Evolutionary conservation across 257 asterid species (phyloP).

Genomic region (Lycium ferocissimum): DNA sequence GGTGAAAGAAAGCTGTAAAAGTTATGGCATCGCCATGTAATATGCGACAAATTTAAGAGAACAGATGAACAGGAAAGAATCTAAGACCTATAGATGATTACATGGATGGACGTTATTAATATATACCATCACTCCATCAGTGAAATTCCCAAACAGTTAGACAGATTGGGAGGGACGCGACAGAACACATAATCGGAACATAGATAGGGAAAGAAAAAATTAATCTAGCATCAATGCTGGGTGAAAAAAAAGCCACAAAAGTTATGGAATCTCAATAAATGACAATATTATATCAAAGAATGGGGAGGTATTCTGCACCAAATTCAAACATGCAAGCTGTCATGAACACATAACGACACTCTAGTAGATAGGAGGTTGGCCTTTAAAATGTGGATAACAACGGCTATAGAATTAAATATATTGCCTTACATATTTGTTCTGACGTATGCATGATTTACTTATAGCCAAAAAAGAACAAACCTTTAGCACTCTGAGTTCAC

Average conservation of each 20-base stretch:
- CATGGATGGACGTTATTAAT: background rate
- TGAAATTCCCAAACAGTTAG: background rate
- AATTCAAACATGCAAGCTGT: background rate
- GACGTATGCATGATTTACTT: background rate
- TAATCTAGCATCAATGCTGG: background rate
- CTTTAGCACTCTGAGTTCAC: constrained; percentile 85
- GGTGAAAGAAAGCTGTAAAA: background rate
- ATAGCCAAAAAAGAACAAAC: constrained; percentile 44
- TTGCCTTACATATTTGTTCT: background rate
- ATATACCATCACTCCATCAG: background rate
- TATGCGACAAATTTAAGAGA: background rate
- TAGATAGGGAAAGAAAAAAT: background rate
- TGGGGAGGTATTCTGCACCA: background rate
- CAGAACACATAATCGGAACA: background rate
- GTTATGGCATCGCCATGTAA: background rate
- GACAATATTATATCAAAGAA: background rate
- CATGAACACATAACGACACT: background rate
- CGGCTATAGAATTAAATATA: background rate
- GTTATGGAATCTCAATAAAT: background rate
- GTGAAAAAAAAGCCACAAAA: background rate
- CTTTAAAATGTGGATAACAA: constrained; percentile 11
- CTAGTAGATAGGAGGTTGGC: background rate
- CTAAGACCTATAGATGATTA: background rate
- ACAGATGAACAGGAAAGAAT: background rate
- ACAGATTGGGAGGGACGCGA: background rate